Evolutionary conservation across 2,329 filamentous ascomycete species (phyloP).

Genomic region (Trichoderma endophyticum): DNA sequence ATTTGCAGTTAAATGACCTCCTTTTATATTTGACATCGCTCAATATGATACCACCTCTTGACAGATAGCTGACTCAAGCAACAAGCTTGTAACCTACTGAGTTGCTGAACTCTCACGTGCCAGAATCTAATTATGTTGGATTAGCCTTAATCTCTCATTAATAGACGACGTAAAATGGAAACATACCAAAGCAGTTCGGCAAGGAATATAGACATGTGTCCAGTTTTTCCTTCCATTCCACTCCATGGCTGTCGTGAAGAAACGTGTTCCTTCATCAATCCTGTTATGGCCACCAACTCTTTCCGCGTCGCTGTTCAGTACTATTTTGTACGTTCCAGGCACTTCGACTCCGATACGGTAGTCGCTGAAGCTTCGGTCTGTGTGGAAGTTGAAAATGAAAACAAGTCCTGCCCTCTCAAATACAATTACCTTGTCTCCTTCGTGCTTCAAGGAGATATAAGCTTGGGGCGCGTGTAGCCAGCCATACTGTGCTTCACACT

Average conservation of each 20-base stretch:
- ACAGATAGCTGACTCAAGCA: neutral
- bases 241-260: conserved; percentile 84
- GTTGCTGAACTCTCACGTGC: conserved; percentile 3
- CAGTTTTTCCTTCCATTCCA: conserved; percentile 93
- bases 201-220: conserved; percentile 86
- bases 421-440: conserved; percentile 88
- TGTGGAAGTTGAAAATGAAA: conserved; percentile 96
- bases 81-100: neutral
- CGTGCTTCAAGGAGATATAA: conserved; percentile 91
- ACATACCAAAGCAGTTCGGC: conserved; percentile 75
- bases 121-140: neutral
- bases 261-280: conserved; percentile 75
- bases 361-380: conserved; percentile 78
- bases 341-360: conserved; percentile 87
- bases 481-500: conserved; percentile 80
- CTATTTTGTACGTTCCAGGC: conserved; percentile 79
- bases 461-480: conserved; percentile 86
- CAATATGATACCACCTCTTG: neutral
- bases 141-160: neutral
- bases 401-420: conserved; percentile 89
- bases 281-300: conserved; percentile 77
- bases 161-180: neutral
- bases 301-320: conserved; percentile 76
- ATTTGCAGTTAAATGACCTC: neutral
- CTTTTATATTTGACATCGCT: neutral